Percentiles rank a stretch among this genome's conserved stretches.
Evolutionary conservation across 2,329 filamentous ascomycete species (phyloP).

Genomic region (Pyricularia sp.): DNA sequence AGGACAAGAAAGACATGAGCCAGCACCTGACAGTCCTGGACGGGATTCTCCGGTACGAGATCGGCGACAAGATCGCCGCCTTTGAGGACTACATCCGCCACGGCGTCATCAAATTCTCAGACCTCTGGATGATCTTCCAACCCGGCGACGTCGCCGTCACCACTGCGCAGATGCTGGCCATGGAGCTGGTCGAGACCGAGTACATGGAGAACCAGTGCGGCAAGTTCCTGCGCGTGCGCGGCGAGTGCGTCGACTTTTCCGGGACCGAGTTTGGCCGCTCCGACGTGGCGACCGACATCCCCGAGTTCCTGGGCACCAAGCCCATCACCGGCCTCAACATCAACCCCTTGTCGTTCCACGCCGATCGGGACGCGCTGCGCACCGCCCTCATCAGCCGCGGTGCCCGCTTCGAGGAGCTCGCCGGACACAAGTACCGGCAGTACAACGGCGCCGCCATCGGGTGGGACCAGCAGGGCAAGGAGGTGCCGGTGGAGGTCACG

Average conservation of each 20-base stretch:
- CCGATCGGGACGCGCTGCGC: slow-evolving; percentile 21
- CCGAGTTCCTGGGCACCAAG: slow-evolving; percentile 28
- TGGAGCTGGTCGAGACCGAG: slow-evolving; percentile 23
- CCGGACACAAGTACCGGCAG: slow-evolving; percentile 33
- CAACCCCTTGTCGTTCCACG: slow-evolving; percentile 32
- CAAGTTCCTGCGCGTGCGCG: slow-evolving; percentile 24
- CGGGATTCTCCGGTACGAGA: slow-evolving; percentile 34
- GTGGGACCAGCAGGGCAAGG: slow-evolving; percentile 20
- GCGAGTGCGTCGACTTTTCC: slow-evolving; percentile 33
- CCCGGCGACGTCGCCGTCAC: slow-evolving; percentile 27
- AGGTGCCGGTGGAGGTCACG: slow-evolving; percentile 16
- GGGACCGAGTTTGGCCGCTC: slow-evolving; percentile 33
- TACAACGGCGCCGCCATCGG: slow-evolving; percentile 21
- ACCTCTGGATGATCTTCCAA: slow-evolving; percentile 40
- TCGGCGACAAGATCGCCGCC: slow-evolving; percentile 34
- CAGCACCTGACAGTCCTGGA: slow-evolving; percentile 34
- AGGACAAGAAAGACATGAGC: slow-evolving; percentile 30
- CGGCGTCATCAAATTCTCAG: slow-evolving; percentile 37
- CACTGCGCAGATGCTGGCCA: slow-evolving; percentile 23
- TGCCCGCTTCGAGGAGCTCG: slow-evolving; percentile 28
- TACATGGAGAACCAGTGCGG: slow-evolving; percentile 25
- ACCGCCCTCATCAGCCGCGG: slow-evolving; percentile 25
- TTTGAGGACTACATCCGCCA: slow-evolving; percentile 39
- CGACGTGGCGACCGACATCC: slow-evolving; percentile 21
- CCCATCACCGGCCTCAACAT: slow-evolving; percentile 29